Evolutionary conservation across 805 yeast species (phyloP), one percentile per base, ranked within the genome.

Genomic region (Lipomyces lipofer): DNA sequence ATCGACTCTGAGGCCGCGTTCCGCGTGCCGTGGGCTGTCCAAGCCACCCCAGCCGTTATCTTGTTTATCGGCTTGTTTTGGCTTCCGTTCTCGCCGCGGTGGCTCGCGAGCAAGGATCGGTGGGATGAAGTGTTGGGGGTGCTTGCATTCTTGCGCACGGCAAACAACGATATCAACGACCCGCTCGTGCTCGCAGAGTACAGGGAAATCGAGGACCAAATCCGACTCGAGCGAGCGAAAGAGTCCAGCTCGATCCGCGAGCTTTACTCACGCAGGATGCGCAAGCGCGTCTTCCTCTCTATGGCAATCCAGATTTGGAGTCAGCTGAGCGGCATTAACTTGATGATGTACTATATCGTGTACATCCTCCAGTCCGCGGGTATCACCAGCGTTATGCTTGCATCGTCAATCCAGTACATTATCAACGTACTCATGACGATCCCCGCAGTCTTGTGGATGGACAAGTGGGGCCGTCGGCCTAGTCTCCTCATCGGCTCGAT

Each of bases 381-480:
- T 27, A 80, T 79, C 54, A 75, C 80, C 64, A 67, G 71, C 62
- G 71, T 75, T 47, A 73, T 75, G 45, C 72, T 75, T 47, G 69
- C 74, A 7, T 72, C 76, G 8, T 70, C 75, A 54, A 75, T 74
- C 52, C 71, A 73, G 58, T 77, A 77, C 63, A 69, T 79, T 33
- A 76, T 78, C 43, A 78, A 80, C 68, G 72, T 75, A 56, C 67
- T 69, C 51, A 71, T 77, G 58, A 82, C 86, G 28, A 70, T 82
- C 47, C 77, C 86, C 28, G 82, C 85, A 32, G 78, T 82, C 59
- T 66, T 71, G 30, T 67, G 76, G 40, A 71, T 83, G 65, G 90
- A 84, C 66, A 68, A 69, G 35, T 67, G 81, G 65, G 95, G 95
- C 62, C 81, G 92, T 69, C 79, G 91, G 69, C 73, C 79, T 46